Base-by-base conservation (phyloP, 352 stramenopile genomes). In the Phytophthora pisi region DNA sequence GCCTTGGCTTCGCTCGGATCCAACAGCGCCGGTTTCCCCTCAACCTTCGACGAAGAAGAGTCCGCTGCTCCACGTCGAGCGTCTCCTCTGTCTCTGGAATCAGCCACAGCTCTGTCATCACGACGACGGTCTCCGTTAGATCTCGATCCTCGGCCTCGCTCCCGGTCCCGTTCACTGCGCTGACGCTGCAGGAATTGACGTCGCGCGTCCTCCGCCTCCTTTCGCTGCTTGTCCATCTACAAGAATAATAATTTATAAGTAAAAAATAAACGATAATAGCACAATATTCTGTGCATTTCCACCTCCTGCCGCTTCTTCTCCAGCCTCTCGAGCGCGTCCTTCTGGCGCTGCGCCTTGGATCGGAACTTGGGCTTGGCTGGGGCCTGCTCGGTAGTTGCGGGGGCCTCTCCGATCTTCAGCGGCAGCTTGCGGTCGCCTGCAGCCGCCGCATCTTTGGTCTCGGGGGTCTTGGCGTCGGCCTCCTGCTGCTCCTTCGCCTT, bases 321-420 rank as follows among this genome's bases (percentile, higher is more conserved):
- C 23, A 97, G 71, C 23, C 72, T 77, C 68, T 80, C 81, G 16
- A 96, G 73, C 18, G 88, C 89, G 4, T 92, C 79, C 62, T 91
- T 72, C 64, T 96, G 75, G 30, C 89, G 76, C 77, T 97, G 85
- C 26, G 79, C 86, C 53, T 95, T 97, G 4, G 86, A 90, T 0
- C 84, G 79, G 64, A 97, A 97, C 46, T 55, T 74, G 1, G 90
- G 83, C 63, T 91, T 91, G 11, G 28, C 26, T 6, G 52, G 24
- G 30, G 57, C 26, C 1, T 43, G 53, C 0, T 57, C 46, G 8
- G 55, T 43, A 30, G 51, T 46, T 31, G 24, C 16, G 5, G 57
- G 26, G 2, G 51, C 31, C 6, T 64, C 57, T 30, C 38, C 70
- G 6, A 84, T 70, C 58, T 75, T 80, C 16, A 62, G 42, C 4